Evolutionary conservation across 176 grass and related monocot species (phyloP), one percentile per base, ranked within the genome.

Genomic region (Oryza meyeriana): DNA sequence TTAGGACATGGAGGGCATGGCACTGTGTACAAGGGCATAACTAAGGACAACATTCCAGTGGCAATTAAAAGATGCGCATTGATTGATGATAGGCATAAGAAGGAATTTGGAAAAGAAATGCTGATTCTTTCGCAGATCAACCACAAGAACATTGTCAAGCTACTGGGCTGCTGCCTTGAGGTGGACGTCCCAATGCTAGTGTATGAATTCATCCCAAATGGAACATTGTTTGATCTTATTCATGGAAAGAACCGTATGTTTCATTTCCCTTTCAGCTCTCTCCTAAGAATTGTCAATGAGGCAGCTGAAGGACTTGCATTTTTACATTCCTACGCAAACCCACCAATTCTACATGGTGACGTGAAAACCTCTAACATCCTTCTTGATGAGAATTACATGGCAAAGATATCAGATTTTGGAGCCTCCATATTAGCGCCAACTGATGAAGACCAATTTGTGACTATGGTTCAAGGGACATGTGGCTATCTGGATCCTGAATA

Each of bases 291-390:
- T 10, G 75, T 20, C 1, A 62, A 77, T 29, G 75, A 77, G 34
- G 75, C 75, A 62, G 57, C 75, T 39, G 75, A 77, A 26, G 74
- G 75, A 13, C 75, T 77, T 77, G 58, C 75, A 20, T 77, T 77
- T 63, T 77, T 77, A 63, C 75, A 77, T 77, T 77, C 75, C 34
- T 77, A 77, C 1, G 75, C 75, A 63, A 62, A 76, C 74, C 74
- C 74, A 76, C 55, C 74, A 76, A 76, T 76, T 76, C 0, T 76
- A 16, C 74, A 76, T 40, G 74, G 74, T 6, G 55, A 76, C 3
- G 74, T 76, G 55, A 76, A 76, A 76, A 76, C 74, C n/a, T 76
- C 74, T 28, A 76, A 76, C 8, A 76, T 76, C 74, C 74, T 76
- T 40, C 74, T 76, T 62, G 74, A 76, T 76, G 52, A 76, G n/a